phyloP scores from a whole-genome alignment of 208 protist species.

The Leishmania major region DNA sequence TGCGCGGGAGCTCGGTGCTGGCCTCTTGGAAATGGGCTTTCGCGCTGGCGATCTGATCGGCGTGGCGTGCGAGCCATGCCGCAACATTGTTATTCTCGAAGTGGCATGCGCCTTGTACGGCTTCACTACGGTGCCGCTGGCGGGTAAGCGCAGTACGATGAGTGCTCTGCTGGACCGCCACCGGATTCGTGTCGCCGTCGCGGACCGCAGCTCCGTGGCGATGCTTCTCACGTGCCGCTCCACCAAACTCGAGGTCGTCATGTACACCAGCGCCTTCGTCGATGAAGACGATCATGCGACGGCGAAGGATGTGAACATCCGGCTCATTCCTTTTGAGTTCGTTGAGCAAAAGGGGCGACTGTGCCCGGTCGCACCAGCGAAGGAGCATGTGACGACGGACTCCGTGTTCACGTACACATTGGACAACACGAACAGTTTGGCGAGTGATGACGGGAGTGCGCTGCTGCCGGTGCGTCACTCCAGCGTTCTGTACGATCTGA shows the following conservation, averaged over 20 bases:
- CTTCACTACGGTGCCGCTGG: slow-evolving; percentile 68
- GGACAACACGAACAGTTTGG: slow-evolving; percentile 55
- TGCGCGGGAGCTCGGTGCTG: slow-evolving; percentile 71
- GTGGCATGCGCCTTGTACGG: slow-evolving; percentile 75
- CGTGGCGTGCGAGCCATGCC: slow-evolving; percentile 71
- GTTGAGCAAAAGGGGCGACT: slow-evolving; percentile 65
- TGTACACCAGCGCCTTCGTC: slow-evolving; percentile 59
- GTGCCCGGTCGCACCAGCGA: slow-evolving; percentile 24
- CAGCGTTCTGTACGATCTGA: slow-evolving; percentile 69
- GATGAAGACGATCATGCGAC: slow-evolving; percentile 57
- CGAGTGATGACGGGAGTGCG: slow-evolving; percentile 18
- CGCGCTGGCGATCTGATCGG: slow-evolving; percentile 75
- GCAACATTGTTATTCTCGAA: slow-evolving; percentile 62
- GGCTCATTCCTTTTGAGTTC: slow-evolving; percentile 63
- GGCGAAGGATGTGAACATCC: slow-evolving; percentile 84
- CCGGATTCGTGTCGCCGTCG: slow-evolving; percentile 73
- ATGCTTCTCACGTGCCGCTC: slow-evolving; percentile 82
- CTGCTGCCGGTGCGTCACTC: slow-evolving; percentile 68
- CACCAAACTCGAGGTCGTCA: slow-evolving; percentile 69
- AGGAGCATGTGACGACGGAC: slow-evolving; percentile 28
- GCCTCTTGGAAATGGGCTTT: slow-evolving; percentile 61
- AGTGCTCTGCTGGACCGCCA: slow-evolving; percentile 75
- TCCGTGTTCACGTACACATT: slow-evolving; percentile 70
- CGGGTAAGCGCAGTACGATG: slow-evolving; percentile 59
- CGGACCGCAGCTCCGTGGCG: slow-evolving; percentile 57